phyloP scores from a whole-genome alignment of 495 filamentous ascomycete genomes.

The Annulohypoxylon moriforme region DNA sequence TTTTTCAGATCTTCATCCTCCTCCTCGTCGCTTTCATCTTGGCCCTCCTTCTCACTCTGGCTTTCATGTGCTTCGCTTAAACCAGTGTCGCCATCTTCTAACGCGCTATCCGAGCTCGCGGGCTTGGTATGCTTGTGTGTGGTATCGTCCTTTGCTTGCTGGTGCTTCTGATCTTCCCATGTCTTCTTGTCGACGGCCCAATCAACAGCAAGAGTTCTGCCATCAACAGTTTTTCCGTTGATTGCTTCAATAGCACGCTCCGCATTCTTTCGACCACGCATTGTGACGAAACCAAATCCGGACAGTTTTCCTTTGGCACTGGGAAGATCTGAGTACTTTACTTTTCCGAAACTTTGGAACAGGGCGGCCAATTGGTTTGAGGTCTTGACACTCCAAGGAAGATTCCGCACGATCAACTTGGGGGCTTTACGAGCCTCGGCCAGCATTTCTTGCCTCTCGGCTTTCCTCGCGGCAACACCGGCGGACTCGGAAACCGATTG shows the following conservation, averaged over 20 bases:
- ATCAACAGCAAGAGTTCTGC: constrained; percentile 87
- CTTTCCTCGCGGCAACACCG: constrained; percentile 62
- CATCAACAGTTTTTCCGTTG: constrained; percentile 92
- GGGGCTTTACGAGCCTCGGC: constrained; percentile 70
- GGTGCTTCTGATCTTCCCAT: constrained; percentile 74
- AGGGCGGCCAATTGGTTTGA: constrained; percentile 79
- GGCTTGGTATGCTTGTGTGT: constrained; percentile 48
- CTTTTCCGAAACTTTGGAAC: constrained; percentile 89
- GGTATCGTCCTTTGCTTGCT: constrained; percentile 47
- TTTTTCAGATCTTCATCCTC: constrained; percentile 57
- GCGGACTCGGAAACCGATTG: constrained; percentile 59
- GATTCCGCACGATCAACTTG: constrained; percentile 92
- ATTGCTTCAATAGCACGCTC: constrained; percentile 85
- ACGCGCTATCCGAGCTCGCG: constrained; percentile 46
- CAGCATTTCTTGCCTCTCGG: constrained; percentile 65
- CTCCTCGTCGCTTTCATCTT: constrained; percentile 48
- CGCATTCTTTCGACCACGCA: constrained; percentile 90
- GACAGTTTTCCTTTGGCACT: constrained; percentile 76
- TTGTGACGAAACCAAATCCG: constrained; percentile 92
- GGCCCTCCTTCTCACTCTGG: constrained; percentile 47
- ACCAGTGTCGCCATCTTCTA: constrained; percentile 50
- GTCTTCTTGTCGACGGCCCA: constrained; percentile 93
- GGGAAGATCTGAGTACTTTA: constrained; percentile 83
- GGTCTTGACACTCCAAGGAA: constrained; percentile 95
- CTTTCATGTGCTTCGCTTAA: constrained; percentile 32